Evolutionary conservation across 768 basidiomycete genomes (phyloP), one percentile per base, ranked within the genome.

Genomic region (Podaxis sp.): DNA sequence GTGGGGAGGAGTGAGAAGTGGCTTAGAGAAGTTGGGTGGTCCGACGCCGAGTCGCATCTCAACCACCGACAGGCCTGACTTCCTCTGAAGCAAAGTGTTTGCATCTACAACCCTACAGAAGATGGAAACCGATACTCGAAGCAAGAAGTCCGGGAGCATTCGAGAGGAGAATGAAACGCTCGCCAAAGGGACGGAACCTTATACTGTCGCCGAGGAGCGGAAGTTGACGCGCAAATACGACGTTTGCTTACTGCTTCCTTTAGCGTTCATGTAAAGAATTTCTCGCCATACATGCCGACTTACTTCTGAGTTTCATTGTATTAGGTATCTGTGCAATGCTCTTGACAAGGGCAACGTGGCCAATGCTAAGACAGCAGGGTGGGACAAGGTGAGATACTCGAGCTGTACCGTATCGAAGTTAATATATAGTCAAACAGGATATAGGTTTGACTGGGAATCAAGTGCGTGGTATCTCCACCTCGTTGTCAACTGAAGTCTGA

Each of bases 341-440:
- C 67, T 81, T 30, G 80, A 81, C 66, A 82, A 82, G 69, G 80
- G 81, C 2, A 83, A 82, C 60, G 76, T 83, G 1, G 79, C 77
- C 6, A 84, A 84, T 67, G 83, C 83, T 4, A 82, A 84, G 63
- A 83, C 83, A 2, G 82, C 76, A 57, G 77, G 78, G 6, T 81
- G 82, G 78, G 82, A 81, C 63, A 79, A 76, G 68, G 82, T 78
- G 59, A 57, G 64, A 46, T 40, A 48, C 33, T 41, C 7, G 8
- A 13, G 17, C 7, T 51, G 3, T n/a, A 15, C 41, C 12, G n/a
- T 22, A 41, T 28, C 17, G 15, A 17, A 15, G 26, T n/a, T 56
- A 17, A 53, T 50, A 20, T 11, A 36, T 36, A 8, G 44, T 52
- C 4, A 48, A 38, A 24, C 57, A 80, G 79, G 80, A 80, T 64